phyloP scores from a whole-genome alignment of 352 stramenopile genomes.

The Thraustochytrium striatum region DNA sequence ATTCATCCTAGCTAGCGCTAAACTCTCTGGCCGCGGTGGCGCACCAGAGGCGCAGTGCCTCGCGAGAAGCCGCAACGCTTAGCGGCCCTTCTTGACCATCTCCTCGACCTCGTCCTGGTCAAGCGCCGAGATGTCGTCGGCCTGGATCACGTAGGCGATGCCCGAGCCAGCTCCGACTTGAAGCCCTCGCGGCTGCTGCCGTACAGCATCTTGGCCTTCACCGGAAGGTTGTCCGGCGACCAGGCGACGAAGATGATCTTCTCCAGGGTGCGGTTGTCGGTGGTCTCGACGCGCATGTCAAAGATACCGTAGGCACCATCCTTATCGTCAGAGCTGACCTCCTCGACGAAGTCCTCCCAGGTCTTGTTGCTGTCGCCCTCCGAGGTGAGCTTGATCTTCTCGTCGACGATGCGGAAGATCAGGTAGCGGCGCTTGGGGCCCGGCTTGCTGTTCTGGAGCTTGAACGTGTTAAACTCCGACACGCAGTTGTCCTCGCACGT shows the following conservation, averaged over 20 bases:
- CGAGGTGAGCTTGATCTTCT: conserved; percentile 30
- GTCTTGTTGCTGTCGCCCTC: neutral
- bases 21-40: too few relatives aligned
- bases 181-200: conserved; percentile 18
- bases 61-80: too few relatives aligned
- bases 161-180: conserved; percentile 48
- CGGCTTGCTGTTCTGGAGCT: too few relatives aligned
- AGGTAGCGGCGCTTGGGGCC: conserved; percentile 25
- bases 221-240: conserved; percentile 33
- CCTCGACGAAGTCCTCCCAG: conserved; percentile 37
- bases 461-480: too few relatives aligned
- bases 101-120: neutral
- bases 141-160: conserved; percentile 44
- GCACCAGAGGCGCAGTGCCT: too few relatives aligned
- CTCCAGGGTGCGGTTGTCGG: conserved; percentile 12
- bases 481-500: too few relatives aligned
- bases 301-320: conserved; percentile 47
- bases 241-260: conserved; percentile 45
- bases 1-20: too few relatives aligned
- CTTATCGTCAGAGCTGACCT: neutral
- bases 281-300: conserved; percentile 27
- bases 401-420: conserved; percentile 46
- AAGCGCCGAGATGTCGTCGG: conserved; percentile 27
- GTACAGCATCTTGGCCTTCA: conserved; percentile 50
- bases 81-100: conserved; percentile 41